Percentiles rank a stretch among this genome's conserved stretches.
Evolutionary conservation across 1,139 yeast genomes (phyloP).

Genomic region (Geotrichum siamense): DNA sequence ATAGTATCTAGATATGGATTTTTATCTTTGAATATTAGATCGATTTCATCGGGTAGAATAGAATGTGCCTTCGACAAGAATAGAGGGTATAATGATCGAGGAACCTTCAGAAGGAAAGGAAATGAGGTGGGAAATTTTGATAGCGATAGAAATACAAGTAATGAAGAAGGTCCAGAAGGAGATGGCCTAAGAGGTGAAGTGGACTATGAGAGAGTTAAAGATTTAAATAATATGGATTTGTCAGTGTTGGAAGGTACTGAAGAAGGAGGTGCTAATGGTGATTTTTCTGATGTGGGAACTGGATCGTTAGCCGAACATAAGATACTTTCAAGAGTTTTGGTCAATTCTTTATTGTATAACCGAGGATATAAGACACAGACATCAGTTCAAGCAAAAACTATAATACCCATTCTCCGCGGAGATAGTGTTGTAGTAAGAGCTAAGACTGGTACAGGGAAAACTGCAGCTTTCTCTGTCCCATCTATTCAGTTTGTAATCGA

Average conservation of each 20-base stretch:
- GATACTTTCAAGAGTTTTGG: constrained; percentile 31
- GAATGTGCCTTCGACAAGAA: constrained; percentile 4
- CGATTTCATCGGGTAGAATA: no score
- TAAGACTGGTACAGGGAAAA: constrained; percentile 93
- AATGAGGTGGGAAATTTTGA: constrained; percentile 17
- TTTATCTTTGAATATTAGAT: no score
- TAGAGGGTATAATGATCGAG: constrained; percentile 4
- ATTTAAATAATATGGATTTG: constrained; percentile 20
- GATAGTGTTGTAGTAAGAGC: constrained; percentile 76
- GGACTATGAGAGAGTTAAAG: constrained; percentile 28
- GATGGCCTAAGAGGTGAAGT: constrained; percentile 32
- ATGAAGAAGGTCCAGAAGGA: constrained; percentile 26
- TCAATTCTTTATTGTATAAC: constrained; percentile 32
- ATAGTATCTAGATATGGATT: no score
- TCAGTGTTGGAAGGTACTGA: constrained; percentile 12
- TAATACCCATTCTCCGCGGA: constrained; percentile 54
- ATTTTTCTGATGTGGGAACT: constrained; percentile 32
- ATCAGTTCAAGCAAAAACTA: constrained; percentile 69
- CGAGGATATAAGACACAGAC: constrained; percentile 45
- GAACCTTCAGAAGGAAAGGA: constrained; percentile 12
- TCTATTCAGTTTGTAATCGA: constrained; percentile 51
- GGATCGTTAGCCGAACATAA: constrained; percentile 27
- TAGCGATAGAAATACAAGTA: constrained; percentile 19
- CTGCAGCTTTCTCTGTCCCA: constrained; percentile 81
- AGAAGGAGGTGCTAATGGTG: constrained; percentile 16